Base-by-base conservation (phyloP, 2,329 filamentous ascomycete genomes). In the Graphiopsis chlorocephala region DNA sequence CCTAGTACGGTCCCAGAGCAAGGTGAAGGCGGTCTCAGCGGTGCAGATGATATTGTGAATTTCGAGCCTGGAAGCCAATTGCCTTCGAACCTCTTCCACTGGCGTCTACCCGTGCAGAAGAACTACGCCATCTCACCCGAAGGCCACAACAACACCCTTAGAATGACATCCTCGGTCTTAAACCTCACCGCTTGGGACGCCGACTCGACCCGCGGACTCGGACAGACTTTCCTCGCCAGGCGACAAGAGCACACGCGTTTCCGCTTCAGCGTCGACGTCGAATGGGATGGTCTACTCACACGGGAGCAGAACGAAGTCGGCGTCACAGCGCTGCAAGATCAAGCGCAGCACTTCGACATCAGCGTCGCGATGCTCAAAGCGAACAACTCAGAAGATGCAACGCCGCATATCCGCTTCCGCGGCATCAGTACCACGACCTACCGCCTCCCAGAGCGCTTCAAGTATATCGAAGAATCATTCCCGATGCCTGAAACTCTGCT, bases 231-330 rank as follows among this genome's bases (percentile, higher is more conserved):
- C 50, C 76, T 88, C n/a, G 82, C 81, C 0, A 78, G 83, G 1
- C 78, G 84, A 0, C 85, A 87, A 70, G 82, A 82, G 11, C 80
- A 86, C 66, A 83, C 84, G 0, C 73, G 85, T 0, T 86, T 86
- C 71, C 80, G 75, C 0, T 86, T 79, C 71, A 79, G 75, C 57
- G 78, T 83, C 2, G 76, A 82, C 63, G 61, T 86, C 0, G 73
- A 77, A 8, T 85, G 81, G 67, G 64, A 70, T 0, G 65, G 63
- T 12, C 71, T 83, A 31, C 73, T 84, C 28, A 78, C 83, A 2
- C 77, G 82, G 23, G 77, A 82, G 70, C 72, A 75, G 66, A 80
- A 84, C 64, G 74, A 66, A 47, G 59, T 57, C 23, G 68, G 67
- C 35, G 48, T 68, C 23, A 66, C 57, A 2, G 64, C 61, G 14